These are phyloP conservation scores for Vachellia collinsii DNA, from an alignment of 306 rosid species.

Conservation along the genomic window DNA sequence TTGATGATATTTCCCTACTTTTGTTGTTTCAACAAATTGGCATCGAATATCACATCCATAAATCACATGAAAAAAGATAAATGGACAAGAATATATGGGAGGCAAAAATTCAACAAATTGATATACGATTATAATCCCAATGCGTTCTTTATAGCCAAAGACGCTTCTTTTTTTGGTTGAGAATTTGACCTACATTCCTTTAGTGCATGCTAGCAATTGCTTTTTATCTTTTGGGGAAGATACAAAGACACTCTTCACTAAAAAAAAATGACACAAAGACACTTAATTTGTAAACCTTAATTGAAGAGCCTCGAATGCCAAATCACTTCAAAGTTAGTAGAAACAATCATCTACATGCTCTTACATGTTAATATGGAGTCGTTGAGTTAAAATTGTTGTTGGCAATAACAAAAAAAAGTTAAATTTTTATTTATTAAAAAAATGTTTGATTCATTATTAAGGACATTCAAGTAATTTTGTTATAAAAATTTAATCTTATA, in stretches of 20 bases:
- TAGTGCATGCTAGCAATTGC: neutral
- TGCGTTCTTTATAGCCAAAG: neutral
- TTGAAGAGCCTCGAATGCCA: too few species aligned
- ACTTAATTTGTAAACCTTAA: too few species aligned
- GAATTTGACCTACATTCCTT: conserved; percentile 9
- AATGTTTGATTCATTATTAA: too few species aligned
- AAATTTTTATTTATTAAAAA: too few species aligned
- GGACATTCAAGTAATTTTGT: too few species aligned
- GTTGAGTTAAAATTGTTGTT: too few species aligned
- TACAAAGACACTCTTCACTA: neutral
- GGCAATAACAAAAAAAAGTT: too few species aligned
- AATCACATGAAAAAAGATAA: neutral
- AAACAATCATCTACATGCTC: too few species aligned
- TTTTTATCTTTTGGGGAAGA: neutral
- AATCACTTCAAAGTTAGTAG: too few species aligned
- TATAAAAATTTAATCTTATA: too few species aligned
- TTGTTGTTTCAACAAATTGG: neutral
- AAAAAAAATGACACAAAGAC: too few species aligned
- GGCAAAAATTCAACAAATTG: neutral
- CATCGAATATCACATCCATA: neutral
- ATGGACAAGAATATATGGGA: neutral
- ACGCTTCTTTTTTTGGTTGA: neutral
- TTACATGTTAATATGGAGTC: too few species aligned
- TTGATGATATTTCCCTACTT: neutral
- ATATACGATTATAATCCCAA: neutral